A percentile compares a stretch with the other conserved stretches of the same genome.
phyloP scores from a whole-genome alignment of 352 stramenopile genomes.

The Phytophthora pisi region DNA sequence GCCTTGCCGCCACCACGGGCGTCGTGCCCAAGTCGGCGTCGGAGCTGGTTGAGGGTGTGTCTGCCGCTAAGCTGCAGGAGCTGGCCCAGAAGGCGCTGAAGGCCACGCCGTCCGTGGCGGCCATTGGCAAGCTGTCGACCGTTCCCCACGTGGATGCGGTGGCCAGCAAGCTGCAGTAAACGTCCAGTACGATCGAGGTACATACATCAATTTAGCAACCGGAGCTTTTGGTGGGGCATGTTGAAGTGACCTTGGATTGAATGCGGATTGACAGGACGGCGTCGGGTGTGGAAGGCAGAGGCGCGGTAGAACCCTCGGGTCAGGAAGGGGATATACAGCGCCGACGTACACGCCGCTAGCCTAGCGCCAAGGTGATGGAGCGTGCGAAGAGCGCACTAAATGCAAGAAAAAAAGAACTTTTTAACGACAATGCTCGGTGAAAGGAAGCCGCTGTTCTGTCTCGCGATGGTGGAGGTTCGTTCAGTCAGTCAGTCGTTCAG shows the following conservation, averaged over 20 bases:
- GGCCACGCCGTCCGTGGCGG: constrained; percentile 74
- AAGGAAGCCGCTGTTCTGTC: constrained; percentile 8
- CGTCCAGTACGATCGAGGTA: constrained; percentile 31
- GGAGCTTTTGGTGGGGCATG: constrained; percentile 31
- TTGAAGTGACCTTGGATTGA: constrained; percentile 34
- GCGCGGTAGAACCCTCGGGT: constrained; percentile 20
- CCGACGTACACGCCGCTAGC: constrained; percentile 16
- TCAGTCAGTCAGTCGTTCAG: constrained; percentile 2
- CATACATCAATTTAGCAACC: constrained; percentile 38
- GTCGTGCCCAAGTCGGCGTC: constrained; percentile 49
- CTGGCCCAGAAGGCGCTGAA: constrained; percentile 79
- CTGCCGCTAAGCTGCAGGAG: constrained; percentile 73
- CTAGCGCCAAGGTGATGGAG: constrained; percentile 20
- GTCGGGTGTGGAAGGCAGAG: constrained; percentile 25
- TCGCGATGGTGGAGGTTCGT: constrained; percentile 5
- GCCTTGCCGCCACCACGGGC: constrained; percentile 39
- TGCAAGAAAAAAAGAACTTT: constrained; percentile 40
- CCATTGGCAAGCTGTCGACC: constrained; percentile 70
- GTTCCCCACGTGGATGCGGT: constrained; percentile 80
- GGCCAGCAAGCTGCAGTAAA: constrained; percentile 83
- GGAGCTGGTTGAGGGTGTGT: constrained; percentile 53
- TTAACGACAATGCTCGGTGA: constrained; percentile 28
- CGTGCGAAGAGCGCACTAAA: constrained; percentile 31
- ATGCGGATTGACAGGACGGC: constrained; percentile 25
- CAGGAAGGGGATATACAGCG: constrained; percentile 23